Evolutionary conservation across 2,329 filamentous ascomycete genomes (phyloP), one percentile per base, ranked within the genome.

Genomic region (Fusarium albidum): DNA sequence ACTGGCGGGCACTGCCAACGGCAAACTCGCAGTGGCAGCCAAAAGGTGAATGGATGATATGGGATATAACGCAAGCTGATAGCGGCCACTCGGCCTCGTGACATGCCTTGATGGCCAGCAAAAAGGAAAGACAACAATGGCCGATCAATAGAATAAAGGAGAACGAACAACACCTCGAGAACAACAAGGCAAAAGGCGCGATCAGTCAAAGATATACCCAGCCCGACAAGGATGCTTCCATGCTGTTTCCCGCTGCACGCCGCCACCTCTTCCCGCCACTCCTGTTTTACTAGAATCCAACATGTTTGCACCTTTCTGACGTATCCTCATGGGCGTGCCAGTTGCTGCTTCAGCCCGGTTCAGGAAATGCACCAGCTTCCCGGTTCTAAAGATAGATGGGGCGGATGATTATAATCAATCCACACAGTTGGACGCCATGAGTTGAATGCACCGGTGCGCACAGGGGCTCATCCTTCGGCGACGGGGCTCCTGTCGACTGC

Each of bases 191-290:
- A 46, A 62, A 52, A 43, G 41, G 33, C 27, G 18, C 33, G 46
- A 34, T 55, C 34, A 29, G 34, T 45, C 27, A 49, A 21, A 46
- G 46, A 51, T 38, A 45, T 28, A 45, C 18, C 29, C 45, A 45
- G 26, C 29, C 45, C n/a, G 52, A 45, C 31, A 44, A 47, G 59
- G 59, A 44, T 57, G 40, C 54, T 49, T 63, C n/a, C n/a, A n/a
- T n/a, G 55, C 59, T 55, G 59, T 53, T 57, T 60, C 47, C 57
- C 47, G 55, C 55, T 60, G 51, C 55, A 60, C 37, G 57, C 45
- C 46, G 42, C 49, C 59, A 59, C 34, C 21, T 33, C 25, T 34
- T 49, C 39, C 51, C 57, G 43, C 33, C 31, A 40, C 44, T 53
- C 42, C 52, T 26, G 42, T 40, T 15, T 28, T 8, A 7, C 48